Evolutionary conservation across 495 filamentous ascomycete genomes (phyloP).

Genomic region (Astrocystis sublimbata): DNA sequence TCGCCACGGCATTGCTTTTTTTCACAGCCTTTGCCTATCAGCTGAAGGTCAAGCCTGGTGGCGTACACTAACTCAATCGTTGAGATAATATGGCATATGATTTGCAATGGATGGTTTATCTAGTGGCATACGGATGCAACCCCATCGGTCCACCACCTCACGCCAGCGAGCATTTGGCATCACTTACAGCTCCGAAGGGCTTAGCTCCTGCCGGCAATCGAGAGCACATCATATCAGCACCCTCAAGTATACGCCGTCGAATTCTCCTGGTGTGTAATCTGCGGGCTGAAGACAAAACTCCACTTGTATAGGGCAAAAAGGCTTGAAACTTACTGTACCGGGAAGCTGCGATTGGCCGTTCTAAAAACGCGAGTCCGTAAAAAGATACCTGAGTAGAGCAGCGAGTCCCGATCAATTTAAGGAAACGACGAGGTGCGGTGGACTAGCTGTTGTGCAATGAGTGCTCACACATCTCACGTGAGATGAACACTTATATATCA

Average conservation of each 20-base stretch:
- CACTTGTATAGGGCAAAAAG: not conserved
- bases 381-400: not conserved
- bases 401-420: not conserved
- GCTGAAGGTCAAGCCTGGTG: not conserved
- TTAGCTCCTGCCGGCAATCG: too few relatives aligned
- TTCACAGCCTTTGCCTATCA: not conserved
- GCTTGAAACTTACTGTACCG: not conserved
- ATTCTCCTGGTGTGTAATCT: not conserved
- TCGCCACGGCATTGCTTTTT: not conserved
- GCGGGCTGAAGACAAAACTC: slow-evolving; percentile 8
- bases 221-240: not conserved
- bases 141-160: not conserved
- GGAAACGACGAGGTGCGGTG: not conserved
- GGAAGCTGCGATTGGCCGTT: not conserved
- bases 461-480: not conserved
- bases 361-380: not conserved
- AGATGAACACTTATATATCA: not conserved
- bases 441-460: not conserved
- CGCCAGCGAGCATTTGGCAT: not conserved
- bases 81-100: not conserved
- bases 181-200: too few relatives aligned
- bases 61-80: not conserved
- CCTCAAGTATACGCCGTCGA: not conserved
- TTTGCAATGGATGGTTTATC: not conserved
- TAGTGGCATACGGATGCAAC: not conserved